These are phyloP conservation scores for Fusarium secorum DNA, from an alignment of 2,329 filamentous ascomycete species.

Conservation along the genomic window DNA sequence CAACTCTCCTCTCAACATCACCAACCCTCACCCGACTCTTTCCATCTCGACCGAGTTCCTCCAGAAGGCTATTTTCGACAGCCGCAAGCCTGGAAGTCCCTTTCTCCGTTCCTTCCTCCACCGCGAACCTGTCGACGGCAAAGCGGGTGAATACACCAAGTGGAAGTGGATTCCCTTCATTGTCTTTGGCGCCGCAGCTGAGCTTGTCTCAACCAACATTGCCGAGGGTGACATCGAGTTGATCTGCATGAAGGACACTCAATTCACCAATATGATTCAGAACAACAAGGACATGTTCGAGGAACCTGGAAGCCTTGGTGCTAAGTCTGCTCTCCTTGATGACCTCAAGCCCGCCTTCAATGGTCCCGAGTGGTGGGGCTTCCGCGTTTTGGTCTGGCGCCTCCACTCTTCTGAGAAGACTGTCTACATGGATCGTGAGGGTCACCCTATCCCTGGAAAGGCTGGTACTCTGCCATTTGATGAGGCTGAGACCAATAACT, in stretches of 20 bases:
- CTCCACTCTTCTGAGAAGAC: background rate
- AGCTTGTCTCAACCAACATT: background rate
- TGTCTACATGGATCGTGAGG: background rate
- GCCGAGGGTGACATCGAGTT: background rate
- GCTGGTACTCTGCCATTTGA: background rate
- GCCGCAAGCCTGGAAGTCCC: background rate
- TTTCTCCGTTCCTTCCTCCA: background rate
- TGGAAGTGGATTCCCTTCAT: background rate
- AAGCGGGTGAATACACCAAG: background rate
- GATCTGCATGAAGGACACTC: background rate
- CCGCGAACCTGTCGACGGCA: background rate
- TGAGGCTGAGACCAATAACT: too few species aligned
- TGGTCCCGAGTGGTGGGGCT: background rate
- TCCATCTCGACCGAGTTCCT: background rate
- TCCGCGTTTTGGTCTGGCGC: background rate
- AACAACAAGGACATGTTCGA: background rate
- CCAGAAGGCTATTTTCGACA: background rate
- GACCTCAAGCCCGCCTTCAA: background rate
- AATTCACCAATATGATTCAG: background rate
- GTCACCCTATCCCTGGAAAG: background rate
- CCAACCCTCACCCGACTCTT: background rate
- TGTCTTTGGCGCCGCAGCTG: background rate
- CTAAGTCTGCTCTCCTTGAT: background rate
- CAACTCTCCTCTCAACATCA: background rate
- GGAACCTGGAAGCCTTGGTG: background rate